Evolutionary conservation across 1,284 basidiomycete species (phyloP), one percentile per base, ranked within the genome.

Genomic region (Trichosporon asahii): DNA sequence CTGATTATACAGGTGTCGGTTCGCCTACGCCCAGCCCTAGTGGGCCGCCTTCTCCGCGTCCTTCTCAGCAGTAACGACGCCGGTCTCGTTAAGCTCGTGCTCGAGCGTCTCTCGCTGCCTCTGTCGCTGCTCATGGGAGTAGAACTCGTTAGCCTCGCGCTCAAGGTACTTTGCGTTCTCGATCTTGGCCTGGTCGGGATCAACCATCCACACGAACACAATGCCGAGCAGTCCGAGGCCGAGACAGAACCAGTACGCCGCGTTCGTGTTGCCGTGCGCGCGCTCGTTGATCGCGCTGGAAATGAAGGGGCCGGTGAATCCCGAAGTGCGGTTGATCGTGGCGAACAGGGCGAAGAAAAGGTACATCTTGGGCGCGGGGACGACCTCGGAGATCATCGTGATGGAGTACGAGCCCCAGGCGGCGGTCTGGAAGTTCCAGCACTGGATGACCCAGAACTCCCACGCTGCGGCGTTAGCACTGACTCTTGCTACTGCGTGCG

Each of bases 341-440:
- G 37, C 35, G 57, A 66, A 65, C 11, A 66, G 65, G n/a, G 70
- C 70, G 55, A 72, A 70, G 68, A 73, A 73, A 21, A 75, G 40
- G 69, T 61, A 75, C 23, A 60, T 55, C 44, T 75, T 75, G 6
- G 72, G 72, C 18, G 74, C 74, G 8, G 74, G 74, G 9, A 68
- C 68, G 23, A 75, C 72, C 44, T 75, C 74, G 46, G 67, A 66
- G 61, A 75, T 72, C 70, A 75, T 72, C 3, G 74, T 70, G 66
- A 73, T 63, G 2, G 55, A 27, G 60, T 72, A 75, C 1, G 66
- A 60, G 21, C 68, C 72, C 72, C 72, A 75, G 18, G 72, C 74
- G 49, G 70, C 73, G 14, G 69, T 74, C 46, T 71, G 69, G 65
- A 66, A 66, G 65, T 66, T 66, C 65, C 65, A 66, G 29, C n/a